Evolutionary conservation across 1,284 basidiomycete species (phyloP).

Genomic region (Apiotrichum brassicae): DNA sequence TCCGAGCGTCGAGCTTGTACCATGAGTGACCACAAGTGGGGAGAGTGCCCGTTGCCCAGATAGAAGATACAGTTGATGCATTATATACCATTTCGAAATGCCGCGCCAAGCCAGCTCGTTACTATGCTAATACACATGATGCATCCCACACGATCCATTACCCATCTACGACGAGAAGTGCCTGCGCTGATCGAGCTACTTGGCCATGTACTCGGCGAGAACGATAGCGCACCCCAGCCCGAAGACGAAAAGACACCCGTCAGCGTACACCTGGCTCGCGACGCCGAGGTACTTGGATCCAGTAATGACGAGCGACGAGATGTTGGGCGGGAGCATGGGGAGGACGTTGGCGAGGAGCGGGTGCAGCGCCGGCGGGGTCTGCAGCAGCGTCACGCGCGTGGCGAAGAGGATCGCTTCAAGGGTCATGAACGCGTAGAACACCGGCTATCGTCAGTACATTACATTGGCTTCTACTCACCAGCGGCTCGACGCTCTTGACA

Average conservation of each 20-base stretch:
- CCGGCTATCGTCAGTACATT: constrained; percentile 26
- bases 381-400: constrained; percentile 38
- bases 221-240: constrained; percentile 33
- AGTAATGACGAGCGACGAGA: constrained; percentile 33
- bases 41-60: no score
- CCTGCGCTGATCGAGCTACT: no score
- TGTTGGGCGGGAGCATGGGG: constrained; percentile 41
- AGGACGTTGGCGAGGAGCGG: constrained; percentile 41
- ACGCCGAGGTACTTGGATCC: constrained; percentile 38
- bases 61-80: not conserved
- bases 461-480: constrained; percentile 14
- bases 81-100: not conserved
- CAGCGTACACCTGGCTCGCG: constrained; percentile 38
- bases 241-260: constrained; percentile 42
- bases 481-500: constrained; percentile 9
- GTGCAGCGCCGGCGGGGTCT: constrained; percentile 40
- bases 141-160: no score
- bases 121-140: not conserved
- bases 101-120: not conserved
- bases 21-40: no score
- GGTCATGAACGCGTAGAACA: constrained; percentile 47
- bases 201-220: constrained; percentile 18
- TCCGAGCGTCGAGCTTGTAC: not conserved
- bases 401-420: constrained; percentile 44
- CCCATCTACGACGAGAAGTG: no score